Base-by-base conservation (phyloP, 2,329 filamentous ascomycete species). In the Aureobasidium mangrovei region DNA sequence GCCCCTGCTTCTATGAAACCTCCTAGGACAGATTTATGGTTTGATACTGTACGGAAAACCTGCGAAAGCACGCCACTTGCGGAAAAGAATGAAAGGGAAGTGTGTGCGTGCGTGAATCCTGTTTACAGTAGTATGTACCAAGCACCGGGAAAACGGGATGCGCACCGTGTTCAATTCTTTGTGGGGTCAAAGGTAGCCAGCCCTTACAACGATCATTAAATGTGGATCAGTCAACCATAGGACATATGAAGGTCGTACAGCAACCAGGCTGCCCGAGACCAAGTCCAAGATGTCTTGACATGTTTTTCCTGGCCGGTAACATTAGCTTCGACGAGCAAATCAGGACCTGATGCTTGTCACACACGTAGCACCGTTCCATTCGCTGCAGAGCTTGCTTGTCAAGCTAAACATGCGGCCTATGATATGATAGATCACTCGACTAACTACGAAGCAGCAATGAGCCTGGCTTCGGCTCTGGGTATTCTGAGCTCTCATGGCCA, bases 381-480 rank as follows among this genome's bases (percentile, higher is more conserved):
- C 32, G 29, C 36, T 18, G 47, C 47, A 28, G 38, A 51, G 47
- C 38, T 35, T 18, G 27, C 47, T 51, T 51, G 47, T 35, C 47
- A 35, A 35, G 28, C 41, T 42, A 32, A 29, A 29, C 38, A 51
- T 35, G 47, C 38, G 38, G 18, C 18, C 18, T 18, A 18, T 18
- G 18, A 18, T 18, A 18, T 18, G 18, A 18, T 18, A 18, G 18
- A 18, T 18, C 18, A 18, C 18, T 18, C 18, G 18, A 18, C 18
- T 1, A 18, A 18, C 18, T 18, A 18, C 1, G 1, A 18, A 18
- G 18, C 18, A 18, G 18, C 18, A 18, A 18, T 18, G 18, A 18
- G 18, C 18, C 1, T 18, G 1, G 18, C 18, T 18, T 18, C 18
- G 18, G 18, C 18, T 18, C 18, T 18, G 18, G 18, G 18, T 18